phyloP scores from a whole-genome alignment of 108 stramenopile genomes.

The Cyclostephanos tholiformis region DNA sequence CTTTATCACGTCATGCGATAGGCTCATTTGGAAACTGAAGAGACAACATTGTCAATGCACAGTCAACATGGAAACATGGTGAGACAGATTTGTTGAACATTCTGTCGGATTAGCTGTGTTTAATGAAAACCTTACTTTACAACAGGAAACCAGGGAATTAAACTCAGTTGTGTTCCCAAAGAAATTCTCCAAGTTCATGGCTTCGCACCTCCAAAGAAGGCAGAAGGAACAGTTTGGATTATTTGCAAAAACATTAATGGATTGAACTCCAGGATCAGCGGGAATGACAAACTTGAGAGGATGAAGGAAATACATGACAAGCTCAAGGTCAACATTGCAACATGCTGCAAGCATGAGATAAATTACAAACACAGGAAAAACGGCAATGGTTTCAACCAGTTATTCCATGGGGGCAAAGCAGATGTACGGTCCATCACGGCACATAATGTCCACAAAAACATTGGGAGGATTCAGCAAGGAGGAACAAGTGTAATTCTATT shows the following conservation, averaged over 20 bases:
- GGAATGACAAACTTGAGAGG: not conserved
- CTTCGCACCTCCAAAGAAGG: not conserved
- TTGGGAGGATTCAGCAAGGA: slow-evolving; percentile 16
- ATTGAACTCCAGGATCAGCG: not conserved
- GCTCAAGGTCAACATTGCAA: slow-evolving; percentile 7
- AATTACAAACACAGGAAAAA: slow-evolving; percentile 7
- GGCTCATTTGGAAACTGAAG: not conserved
- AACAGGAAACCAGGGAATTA: not conserved
- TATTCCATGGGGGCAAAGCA: slow-evolving; percentile 17
- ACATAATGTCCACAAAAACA: slow-evolving; percentile 14
- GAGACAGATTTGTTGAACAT: not conserved
- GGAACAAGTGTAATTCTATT: slow-evolving; percentile 1
- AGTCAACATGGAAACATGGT: not conserved
- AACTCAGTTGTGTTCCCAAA: not conserved
- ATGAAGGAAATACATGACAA: too few relatives aligned
- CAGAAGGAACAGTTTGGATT: not conserved
- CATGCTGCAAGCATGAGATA: slow-evolving; percentile 4
- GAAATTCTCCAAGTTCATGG: slow-evolving; percentile 1
- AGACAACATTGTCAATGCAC: not conserved
- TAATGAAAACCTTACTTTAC: not conserved
- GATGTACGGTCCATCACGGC: not conserved
- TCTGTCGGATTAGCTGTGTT: not conserved
- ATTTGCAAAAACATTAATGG: slow-evolving; percentile 1
- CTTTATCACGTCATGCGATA: not conserved
- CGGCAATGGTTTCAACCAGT: slow-evolving; percentile 1